Percentiles rank a stretch among this genome's conserved stretches.
Conservation (phyloP, 169 alveolate genomes). For the Plasmodium yoelii region DNA sequence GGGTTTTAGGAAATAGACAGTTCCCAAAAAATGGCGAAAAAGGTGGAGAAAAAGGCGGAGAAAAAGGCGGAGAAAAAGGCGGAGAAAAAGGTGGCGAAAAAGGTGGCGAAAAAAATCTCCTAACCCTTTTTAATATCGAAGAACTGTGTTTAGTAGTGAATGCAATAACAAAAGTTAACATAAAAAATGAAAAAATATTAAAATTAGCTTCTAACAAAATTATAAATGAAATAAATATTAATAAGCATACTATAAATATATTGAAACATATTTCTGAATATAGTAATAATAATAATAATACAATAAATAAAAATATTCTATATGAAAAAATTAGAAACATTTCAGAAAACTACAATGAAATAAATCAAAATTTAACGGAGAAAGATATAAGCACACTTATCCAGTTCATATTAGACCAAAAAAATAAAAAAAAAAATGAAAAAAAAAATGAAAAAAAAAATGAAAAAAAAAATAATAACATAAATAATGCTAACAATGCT, state of each 20-base stretch:
- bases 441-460: not conserved
- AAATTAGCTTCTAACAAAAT: conserved; percentile 44
- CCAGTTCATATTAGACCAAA: conserved; percentile 14
- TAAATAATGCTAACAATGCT: too few relatives aligned
- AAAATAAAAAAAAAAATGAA: not conserved
- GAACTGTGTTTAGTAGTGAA: conserved; percentile 60
- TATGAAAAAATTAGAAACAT: not conserved
- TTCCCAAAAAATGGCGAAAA: not conserved
- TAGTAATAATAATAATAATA: not conserved
- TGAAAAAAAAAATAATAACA: too few relatives aligned
- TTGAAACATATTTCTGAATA: conserved; percentile 15
- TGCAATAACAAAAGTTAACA: conserved; percentile 57
- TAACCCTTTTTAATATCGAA: conserved; percentile 11
- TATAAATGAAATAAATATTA: conserved; percentile 14
- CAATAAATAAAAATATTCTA: too few relatives aligned
- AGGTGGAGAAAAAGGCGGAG: not conserved
- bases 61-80: not conserved
- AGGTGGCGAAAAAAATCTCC: not conserved
- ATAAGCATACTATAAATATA: conserved; percentile 20
- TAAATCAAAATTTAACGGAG: conserved; percentile 34
- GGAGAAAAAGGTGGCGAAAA: not conserved
- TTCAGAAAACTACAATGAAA: not conserved
- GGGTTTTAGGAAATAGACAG: not conserved
- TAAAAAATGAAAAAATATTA: conserved; percentile 45
- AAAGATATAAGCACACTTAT: conserved; percentile 49